Evolutionary conservation across 2,329 filamentous ascomycete genomes (phyloP).

Genomic region (Pyricularia grisea): DNA sequence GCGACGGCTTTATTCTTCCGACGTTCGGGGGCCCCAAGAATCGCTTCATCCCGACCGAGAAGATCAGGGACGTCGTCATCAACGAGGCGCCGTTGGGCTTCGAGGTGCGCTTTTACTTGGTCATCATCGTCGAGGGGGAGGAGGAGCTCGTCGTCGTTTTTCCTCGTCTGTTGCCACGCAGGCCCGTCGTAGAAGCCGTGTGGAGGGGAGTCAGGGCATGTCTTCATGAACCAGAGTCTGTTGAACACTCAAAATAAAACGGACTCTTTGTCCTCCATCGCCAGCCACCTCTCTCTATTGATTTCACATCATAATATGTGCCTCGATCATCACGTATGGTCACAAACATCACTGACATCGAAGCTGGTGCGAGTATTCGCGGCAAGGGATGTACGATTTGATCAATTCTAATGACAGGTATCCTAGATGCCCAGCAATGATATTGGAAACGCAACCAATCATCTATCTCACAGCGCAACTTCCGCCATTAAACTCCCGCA

Average conservation of each 20-base stretch:
- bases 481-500: conserved; percentile 13
- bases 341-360: background rate
- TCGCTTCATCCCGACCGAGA: conserved; percentile 73
- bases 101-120: conserved; percentile 80
- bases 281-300: too few relatives aligned
- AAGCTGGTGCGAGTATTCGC: background rate
- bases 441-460: background rate
- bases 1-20: conserved; percentile 30
- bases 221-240: conserved; percentile 54
- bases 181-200: conserved; percentile 72
- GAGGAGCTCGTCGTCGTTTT: conserved; percentile 91
- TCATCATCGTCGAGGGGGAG: conserved; percentile 84
- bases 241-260: background rate
- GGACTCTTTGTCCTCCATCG: background rate
- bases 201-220: conserved; percentile 82
- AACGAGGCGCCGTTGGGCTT: conserved; percentile 93
- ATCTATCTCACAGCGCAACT: conserved; percentile 5
- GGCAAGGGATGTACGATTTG: background rate
- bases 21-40: background rate
- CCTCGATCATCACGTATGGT: too few relatives aligned
- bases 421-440: background rate
- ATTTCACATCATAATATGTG: too few relatives aligned
- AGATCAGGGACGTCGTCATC: conserved; percentile 87
- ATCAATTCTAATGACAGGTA: background rate
- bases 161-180: conserved; percentile 64